Evolutionary conservation across 192 early-diverging fungal species (phyloP).

Genomic region (Backusella macrospora): DNA sequence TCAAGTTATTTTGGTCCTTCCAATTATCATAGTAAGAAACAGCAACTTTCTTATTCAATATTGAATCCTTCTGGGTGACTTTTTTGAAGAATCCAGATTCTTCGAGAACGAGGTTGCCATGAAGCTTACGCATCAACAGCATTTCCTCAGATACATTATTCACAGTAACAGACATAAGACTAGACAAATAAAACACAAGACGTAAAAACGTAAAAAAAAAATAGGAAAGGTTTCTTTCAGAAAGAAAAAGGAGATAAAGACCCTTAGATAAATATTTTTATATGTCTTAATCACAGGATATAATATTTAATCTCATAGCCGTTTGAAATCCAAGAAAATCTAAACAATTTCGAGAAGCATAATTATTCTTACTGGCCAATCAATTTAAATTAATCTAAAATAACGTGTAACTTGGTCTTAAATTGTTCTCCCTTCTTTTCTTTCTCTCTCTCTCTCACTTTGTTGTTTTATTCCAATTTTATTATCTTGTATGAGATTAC

Average conservation of each 20-base stretch:
- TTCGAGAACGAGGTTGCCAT: conserved; percentile 43
- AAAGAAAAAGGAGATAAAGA: no score
- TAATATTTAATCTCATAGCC: conserved; percentile 4
- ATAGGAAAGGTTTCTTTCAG: not conserved
- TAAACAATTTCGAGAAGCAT: conserved; percentile 3
- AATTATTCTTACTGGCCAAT: not conserved
- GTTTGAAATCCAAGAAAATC: conserved; percentile 10
- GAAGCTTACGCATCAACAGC: conserved; percentile 35
- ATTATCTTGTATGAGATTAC: conserved; percentile 8
- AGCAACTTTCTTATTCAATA: conserved; percentile 31
- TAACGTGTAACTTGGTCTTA: not conserved
- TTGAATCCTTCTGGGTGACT: conserved; percentile 39
- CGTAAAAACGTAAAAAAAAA: not conserved
- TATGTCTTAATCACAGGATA: not conserved
- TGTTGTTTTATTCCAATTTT: no score
- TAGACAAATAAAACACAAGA: not conserved
- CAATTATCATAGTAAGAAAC: conserved; percentile 43
- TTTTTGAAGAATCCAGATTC: conserved; percentile 40
- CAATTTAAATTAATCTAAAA: conserved; percentile 4
- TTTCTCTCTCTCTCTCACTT: not conserved
- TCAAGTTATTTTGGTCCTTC: conserved; percentile 42
- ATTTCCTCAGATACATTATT: conserved; percentile 32
- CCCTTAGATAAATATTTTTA: not conserved
- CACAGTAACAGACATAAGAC: conserved; percentile 29
- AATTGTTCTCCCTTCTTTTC: not conserved